These are phyloP conservation scores for Citrus mangshanensis DNA, from an alignment of 345 rosid species.

Conservation along the genomic window DNA sequence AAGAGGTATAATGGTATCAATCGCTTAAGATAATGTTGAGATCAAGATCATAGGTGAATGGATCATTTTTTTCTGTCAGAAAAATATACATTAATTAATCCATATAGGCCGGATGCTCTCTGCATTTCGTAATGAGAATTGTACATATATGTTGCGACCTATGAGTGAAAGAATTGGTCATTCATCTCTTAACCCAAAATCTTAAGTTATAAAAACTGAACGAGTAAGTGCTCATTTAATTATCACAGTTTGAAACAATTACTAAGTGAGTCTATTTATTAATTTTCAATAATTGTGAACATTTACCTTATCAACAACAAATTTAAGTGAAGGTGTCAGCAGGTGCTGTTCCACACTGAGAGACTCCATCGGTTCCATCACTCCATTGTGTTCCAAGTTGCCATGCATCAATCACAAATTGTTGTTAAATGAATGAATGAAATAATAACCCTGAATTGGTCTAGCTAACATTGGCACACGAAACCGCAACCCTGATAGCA, in stretches of 20 bases:
- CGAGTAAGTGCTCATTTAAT: too few species aligned
- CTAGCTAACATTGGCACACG: neutral
- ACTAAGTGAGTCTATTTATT: too few species aligned
- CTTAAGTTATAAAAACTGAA: too few species aligned
- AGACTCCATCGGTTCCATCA: slow-evolving; percentile 37
- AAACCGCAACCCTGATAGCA: too few species aligned
- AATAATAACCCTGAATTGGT: neutral
- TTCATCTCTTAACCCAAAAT: too few species aligned
- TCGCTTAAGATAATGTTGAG: slow-evolving; percentile 26
- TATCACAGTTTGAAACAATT: too few species aligned
- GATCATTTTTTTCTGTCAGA: slow-evolving; percentile 18
- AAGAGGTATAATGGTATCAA: slow-evolving; percentile 31
- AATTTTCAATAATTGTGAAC: too few species aligned
- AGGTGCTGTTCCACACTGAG: slow-evolving; percentile 41
- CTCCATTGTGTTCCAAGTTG: slow-evolving; percentile 46
- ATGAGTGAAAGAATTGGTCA: neutral
- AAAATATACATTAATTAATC: slow-evolving; percentile 23
- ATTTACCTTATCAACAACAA: slow-evolving; percentile 30
- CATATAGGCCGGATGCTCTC: slow-evolving; percentile 25
- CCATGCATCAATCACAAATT: neutral
- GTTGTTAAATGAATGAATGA: too few species aligned
- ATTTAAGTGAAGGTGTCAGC: slow-evolving; percentile 40
- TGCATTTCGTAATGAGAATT: slow-evolving; percentile 42
- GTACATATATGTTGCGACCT: slow-evolving; percentile 37
- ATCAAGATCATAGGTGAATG: slow-evolving; percentile 27